These are phyloP conservation scores for Fusarium sambucinum DNA, from an alignment of 2,329 filamentous ascomycete species.

Conservation along the genomic window DNA sequence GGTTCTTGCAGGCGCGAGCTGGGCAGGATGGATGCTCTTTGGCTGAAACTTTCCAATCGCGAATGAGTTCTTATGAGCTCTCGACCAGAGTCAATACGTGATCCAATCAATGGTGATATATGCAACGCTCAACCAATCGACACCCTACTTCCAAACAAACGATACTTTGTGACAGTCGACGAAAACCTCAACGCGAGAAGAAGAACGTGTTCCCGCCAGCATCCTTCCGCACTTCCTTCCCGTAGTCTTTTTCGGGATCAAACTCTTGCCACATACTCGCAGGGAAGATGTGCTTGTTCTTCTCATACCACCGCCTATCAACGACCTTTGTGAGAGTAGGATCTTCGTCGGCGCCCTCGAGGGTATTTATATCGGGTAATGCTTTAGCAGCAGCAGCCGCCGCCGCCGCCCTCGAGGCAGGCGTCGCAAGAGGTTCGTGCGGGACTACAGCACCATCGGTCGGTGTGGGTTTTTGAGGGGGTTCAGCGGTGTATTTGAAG, in stretches of 20 bases:
- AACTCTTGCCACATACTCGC: slow-evolving; percentile 97
- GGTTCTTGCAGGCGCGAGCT: slow-evolving; percentile 56
- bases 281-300: slow-evolving; percentile 98
- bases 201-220: slow-evolving; percentile 94
- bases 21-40: slow-evolving; percentile 52
- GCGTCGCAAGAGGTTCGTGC: slow-evolving; percentile 45
- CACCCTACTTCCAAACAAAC: slow-evolving; percentile 5
- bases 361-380: slow-evolving; percentile 63
- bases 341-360: slow-evolving; percentile 84
- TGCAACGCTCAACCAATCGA: slow-evolving; percentile 13
- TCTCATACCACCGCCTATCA: slow-evolving; percentile 95
- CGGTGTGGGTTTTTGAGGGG: slow-evolving; percentile 54
- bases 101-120: slow-evolving; percentile 23
- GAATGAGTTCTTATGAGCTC: slow-evolving; percentile 19
- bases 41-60: slow-evolving; percentile 47
- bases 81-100: slow-evolving; percentile 23
- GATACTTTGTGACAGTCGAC: slow-evolving; percentile 9
- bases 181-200: slow-evolving; percentile 65
- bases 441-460: slow-evolving; percentile 8
- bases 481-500: slow-evolving; percentile 78
- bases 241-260: slow-evolving; percentile 89
- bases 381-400: slow-evolving; percentile 54
- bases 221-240: slow-evolving; percentile 81
- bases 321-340: slow-evolving; percentile 90
- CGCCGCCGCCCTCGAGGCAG: slow-evolving; percentile 55